phyloP scores from a whole-genome alignment of 305 asterid species.

The Rubia occidens region DNA sequence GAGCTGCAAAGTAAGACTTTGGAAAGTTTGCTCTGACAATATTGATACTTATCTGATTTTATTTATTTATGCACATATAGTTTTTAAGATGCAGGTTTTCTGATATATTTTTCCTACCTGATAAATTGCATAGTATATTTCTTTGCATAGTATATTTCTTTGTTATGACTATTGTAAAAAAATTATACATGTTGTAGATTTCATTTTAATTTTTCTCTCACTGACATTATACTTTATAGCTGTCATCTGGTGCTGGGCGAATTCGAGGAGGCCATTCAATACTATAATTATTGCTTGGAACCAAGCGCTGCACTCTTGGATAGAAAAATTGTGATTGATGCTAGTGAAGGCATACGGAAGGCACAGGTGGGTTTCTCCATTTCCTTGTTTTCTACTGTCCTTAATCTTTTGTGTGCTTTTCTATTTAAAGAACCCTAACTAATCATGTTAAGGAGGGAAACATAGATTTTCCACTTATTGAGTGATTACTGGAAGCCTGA shows the following conservation, averaged over 20 bases:
- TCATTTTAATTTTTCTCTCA: constrained; percentile 5
- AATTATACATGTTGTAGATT: background rate
- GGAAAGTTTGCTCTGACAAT: constrained; percentile 2
- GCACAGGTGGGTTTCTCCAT: constrained; percentile 48
- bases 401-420: background rate
- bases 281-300: constrained; percentile 57
- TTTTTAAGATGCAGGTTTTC: background rate
- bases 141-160: background rate
- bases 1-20: constrained; percentile 84
- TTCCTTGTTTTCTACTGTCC: background rate
- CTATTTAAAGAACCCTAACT: background rate
- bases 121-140: no score
- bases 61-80: background rate
- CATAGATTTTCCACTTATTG: background rate
- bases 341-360: constrained; percentile 76
- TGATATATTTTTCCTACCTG: background rate
- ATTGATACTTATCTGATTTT: background rate
- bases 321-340: constrained; percentile 78
- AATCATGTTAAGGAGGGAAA: background rate
- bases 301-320: constrained; percentile 57
- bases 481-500: constrained; percentile 2
- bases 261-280: constrained; percentile 51
- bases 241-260: constrained; percentile 85
- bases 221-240: constrained; percentile 30
- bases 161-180: background rate